Evolutionary conservation across 2,329 filamentous ascomycete species (phyloP), one percentile per base, ranked within the genome.

Genomic region (Podosphaera aphanis): DNA sequence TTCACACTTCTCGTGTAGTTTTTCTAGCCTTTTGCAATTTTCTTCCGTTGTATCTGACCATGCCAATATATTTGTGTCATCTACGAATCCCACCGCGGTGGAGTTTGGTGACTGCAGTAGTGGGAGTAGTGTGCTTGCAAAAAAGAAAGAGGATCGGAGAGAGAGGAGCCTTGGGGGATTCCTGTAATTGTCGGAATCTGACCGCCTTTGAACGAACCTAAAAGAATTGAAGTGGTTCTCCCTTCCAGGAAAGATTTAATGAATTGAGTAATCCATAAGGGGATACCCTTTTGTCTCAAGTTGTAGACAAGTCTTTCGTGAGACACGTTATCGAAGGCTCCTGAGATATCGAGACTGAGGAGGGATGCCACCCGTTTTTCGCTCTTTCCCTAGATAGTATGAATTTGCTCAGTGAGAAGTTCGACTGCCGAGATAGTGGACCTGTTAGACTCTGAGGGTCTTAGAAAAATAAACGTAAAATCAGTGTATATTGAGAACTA

Each of bases 261-360:
- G 27, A 16, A 43, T 31, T 29, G n/a, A 5, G 21, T 43, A n/a
- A 27, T 21, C 18, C 40, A 16, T 11, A 15, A 7, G n/a, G 21
- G 11, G 21, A 27, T 43, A 16, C 40, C 21, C 21, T 29, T 37
- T 37, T 16, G n/a, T 16, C 41, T 43, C 11, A 43, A 8, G 25
- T 43, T 43, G 15, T 43, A 25, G 27, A 43, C 18, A 15, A 31
- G 41, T 19, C 16, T 18, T 21, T 40, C 37, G 20, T 40, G 37
- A 19, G 19, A 40, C 19, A 40, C 37, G 20, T 31, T 33, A 23
- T 33, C 25, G 19, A 43, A 43, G 13, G 41, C 41, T 18, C 25
- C 41, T 18, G 41, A 43, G n/a, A 43, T 43, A 43, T 43, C 41
- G 7, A 43, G 41, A n/a, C 41, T 31, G 8, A 43, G 25, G 29